A percentile compares a stretch with the other conserved stretches of the same genome.
Conservation (phyloP, 352 stramenopile species). For the Pythium oligandrum region DNA sequence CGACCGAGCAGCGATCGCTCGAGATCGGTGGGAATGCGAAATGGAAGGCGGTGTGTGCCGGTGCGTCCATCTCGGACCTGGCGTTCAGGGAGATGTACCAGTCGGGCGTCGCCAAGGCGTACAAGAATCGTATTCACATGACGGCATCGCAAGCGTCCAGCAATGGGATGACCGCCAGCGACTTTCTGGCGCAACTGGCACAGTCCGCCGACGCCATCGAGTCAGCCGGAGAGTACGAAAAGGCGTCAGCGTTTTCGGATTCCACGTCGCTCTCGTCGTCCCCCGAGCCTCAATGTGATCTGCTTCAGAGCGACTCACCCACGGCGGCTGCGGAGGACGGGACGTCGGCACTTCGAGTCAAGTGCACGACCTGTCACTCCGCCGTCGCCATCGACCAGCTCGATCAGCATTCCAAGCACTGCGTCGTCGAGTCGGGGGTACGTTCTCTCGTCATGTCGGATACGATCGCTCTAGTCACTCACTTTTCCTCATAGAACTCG, state of each 20-base stretch:
- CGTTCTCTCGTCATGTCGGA: constrained; percentile 1
- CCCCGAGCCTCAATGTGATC: too few species aligned
- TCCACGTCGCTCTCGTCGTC: not conserved
- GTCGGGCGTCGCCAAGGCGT: constrained; percentile 53
- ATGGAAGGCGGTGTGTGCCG: constrained; percentile 68
- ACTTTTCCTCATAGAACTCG: not conserved
- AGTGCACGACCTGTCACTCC: constrained; percentile 66
- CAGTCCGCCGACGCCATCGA: not conserved
- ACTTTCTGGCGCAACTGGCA: constrained; percentile 29
- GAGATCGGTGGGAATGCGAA: constrained; percentile 79
- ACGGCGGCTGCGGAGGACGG: not conserved
- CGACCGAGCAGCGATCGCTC: constrained; percentile 42
- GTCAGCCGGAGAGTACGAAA: not conserved
- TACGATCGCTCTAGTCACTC: too few species aligned
- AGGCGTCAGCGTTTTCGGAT: not conserved
- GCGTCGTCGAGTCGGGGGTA: constrained; percentile 39
- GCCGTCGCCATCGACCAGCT: constrained; percentile 42
- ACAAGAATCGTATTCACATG: constrained; percentile 34
- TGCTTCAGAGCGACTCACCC: not conserved
- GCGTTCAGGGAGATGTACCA: constrained; percentile 58
- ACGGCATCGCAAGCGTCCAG: not conserved
- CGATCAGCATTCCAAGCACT: constrained; percentile 58
- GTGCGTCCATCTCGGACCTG: constrained; percentile 36
- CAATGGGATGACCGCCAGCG: constrained; percentile 37
- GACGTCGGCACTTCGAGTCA: constrained; percentile 25